Percentiles rank a stretch among this genome's conserved stretches.
phyloP scores from a whole-genome alignment of 2,329 filamentous ascomycete species.

The Hortaea sp. region DNA sequence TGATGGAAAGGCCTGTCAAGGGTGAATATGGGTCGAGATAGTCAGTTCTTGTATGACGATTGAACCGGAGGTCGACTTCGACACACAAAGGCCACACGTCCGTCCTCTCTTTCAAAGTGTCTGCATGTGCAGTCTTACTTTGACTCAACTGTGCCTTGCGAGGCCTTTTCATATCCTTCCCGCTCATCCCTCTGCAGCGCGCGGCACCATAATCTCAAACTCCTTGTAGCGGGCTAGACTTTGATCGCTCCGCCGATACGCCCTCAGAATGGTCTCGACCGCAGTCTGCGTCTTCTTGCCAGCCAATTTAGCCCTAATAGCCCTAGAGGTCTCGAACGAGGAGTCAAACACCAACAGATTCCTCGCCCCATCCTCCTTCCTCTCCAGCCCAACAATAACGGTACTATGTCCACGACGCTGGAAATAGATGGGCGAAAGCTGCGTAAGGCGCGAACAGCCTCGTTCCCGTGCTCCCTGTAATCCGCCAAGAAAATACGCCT shows the following conservation, averaged over 20 bases:
- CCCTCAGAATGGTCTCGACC: slow-evolving; percentile 48
- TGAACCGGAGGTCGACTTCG: too few relatives aligned
- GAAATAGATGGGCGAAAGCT: slow-evolving; percentile 75
- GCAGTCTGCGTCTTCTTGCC: slow-evolving; percentile 28
- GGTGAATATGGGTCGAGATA: too few relatives aligned
- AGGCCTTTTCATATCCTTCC: too few relatives aligned
- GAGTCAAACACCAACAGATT: slow-evolving; percentile 84
- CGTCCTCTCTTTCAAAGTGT: too few relatives aligned
- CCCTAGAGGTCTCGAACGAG: slow-evolving; percentile 60
- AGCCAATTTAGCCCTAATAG: slow-evolving; percentile 50
- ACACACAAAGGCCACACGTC: too few relatives aligned
- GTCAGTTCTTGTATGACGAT: too few relatives aligned
- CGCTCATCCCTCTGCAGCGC: not conserved
- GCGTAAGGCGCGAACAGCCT: slow-evolving; percentile 59
- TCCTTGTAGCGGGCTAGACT: slow-evolving; percentile 62
- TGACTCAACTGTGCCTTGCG: too few relatives aligned
- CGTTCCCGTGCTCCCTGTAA: slow-evolving; percentile 36
- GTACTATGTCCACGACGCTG: slow-evolving; percentile 86
- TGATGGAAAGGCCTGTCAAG: not conserved
- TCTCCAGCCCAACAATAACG: slow-evolving; percentile 80
- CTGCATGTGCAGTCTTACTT: too few relatives aligned
- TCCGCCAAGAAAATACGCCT: slow-evolving; percentile 60
- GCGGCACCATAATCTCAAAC: slow-evolving; percentile 51
- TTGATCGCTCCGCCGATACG: slow-evolving; percentile 60
- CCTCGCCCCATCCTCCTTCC: slow-evolving; percentile 49